phyloP scores from a whole-genome alignment of 192 early-diverging fungal species.

The Umbelopsis sp. region DNA sequence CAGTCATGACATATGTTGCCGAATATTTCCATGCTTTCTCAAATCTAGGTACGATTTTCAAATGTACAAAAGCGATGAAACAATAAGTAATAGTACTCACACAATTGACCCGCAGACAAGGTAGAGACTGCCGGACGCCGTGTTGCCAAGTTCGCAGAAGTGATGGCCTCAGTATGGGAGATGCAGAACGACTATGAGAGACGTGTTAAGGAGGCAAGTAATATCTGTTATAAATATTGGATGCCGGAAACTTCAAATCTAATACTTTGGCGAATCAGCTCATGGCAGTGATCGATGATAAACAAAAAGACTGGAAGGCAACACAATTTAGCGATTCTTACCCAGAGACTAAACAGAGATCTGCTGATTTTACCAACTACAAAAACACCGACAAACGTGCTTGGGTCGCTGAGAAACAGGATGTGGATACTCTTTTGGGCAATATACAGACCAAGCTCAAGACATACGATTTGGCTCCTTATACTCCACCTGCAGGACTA shows the following conservation, averaged over 20 bases:
- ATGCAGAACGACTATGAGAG: conserved; percentile 95
- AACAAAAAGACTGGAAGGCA: conserved; percentile 69
- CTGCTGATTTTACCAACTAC: conserved; percentile 79
- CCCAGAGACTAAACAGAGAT: conserved; percentile 72
- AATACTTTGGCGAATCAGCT: conserved; percentile 43
- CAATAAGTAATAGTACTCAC: neutral
- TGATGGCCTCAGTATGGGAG: conserved; percentile 86
- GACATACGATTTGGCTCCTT: conserved; percentile 90
- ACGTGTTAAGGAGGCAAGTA: conserved; percentile 65
- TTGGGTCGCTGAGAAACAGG: conserved; percentile 91
- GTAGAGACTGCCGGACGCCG: conserved; percentile 90
- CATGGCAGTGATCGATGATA: conserved; percentile 66
- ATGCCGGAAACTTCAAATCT: conserved; percentile 3
- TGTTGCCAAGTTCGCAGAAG: conserved; percentile 89
- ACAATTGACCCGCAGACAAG: conserved; percentile 54
- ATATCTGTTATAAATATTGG: neutral
- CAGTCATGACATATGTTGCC: conserved; percentile 98
- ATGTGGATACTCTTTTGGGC: conserved; percentile 88
- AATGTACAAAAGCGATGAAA: neutral
- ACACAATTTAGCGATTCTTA: conserved; percentile 71
- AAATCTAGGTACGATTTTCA: conserved; percentile 56
- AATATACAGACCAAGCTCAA: conserved; percentile 97
- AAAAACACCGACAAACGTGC: conserved; percentile 79
- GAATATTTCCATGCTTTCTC: conserved; percentile 99
- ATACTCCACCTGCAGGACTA: conserved; percentile 77